Evolutionary conservation across 2,329 filamentous ascomycete genomes (phyloP), one percentile per base, ranked within the genome.

Genomic region (Alternaria burnsii): DNA sequence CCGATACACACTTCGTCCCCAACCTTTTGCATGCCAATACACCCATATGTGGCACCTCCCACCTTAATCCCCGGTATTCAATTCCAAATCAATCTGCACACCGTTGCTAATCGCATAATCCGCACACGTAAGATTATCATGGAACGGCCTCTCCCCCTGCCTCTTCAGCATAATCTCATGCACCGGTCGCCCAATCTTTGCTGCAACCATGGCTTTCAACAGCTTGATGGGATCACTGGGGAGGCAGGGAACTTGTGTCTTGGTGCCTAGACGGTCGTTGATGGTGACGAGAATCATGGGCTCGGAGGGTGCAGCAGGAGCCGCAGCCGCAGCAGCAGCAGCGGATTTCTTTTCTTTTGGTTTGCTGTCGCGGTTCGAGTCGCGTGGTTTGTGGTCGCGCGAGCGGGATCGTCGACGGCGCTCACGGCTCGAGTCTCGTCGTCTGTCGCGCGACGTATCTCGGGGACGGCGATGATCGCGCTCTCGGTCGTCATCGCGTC

Each of bases 41-140:
- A 5, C 34, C 16, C 16, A 40, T 18, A n/a, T 44, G 44, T n/a
- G 30, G 24, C 11, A 20, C 22, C 44, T 58, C 24, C 26, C 11
- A 36, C 20, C 6, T 52, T 67, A 78, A 65, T 77, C 76, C 0
- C 76, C 76, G 7, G 75, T 78, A 53, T 75, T 76, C 65, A 78
- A 52, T 67, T 78, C 76, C 74, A 85, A 69, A 74, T 85, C 83
- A 70, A 85, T 74, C 73, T 84, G 83, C 74, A 97, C 93, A 10
- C 94, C 94, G 80, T 95, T 95, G 71, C 90, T 93, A 58, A 98
- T 89, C n/a, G 92, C 93, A 79, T 97, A 98, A 81, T 98, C 94
- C 73, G 92, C 92, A 70, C 97, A 79, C 34, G 89, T 94, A 62
- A 97, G 85, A 70, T 90, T 87, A 76, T 98, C 94, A 83, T 97